Percentiles rank a stretch among this genome's conserved stretches.
These are phyloP conservation scores for Aspergillus puulaauensis DNA, from an alignment of 2,329 filamentous ascomycete genomes.

Conservation along the genomic window DNA sequence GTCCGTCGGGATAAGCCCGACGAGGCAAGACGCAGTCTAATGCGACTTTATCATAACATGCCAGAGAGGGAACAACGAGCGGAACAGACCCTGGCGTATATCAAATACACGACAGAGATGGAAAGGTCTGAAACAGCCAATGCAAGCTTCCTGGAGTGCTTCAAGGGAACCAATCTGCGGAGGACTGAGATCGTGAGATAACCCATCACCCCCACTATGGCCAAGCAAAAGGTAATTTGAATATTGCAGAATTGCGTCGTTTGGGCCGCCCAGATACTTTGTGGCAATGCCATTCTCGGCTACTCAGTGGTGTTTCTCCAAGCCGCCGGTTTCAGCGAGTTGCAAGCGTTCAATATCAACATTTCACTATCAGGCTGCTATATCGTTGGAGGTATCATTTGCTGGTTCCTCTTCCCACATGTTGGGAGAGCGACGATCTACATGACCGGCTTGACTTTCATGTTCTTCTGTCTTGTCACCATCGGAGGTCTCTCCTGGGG, in stretches of 20 bases:
- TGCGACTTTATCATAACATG: constrained; percentile 3
- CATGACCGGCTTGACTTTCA: constrained; percentile 39
- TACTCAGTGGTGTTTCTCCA: constrained; percentile 43
- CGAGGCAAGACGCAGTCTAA: background rate
- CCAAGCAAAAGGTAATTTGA: too few species aligned
- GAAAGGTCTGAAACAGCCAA: constrained; percentile 71
- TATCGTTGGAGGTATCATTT: constrained; percentile 41
- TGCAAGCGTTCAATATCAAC: constrained; percentile 41
- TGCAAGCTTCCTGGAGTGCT: constrained; percentile 75
- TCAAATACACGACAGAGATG: constrained; percentile 78
- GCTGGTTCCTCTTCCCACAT: constrained; percentile 43
- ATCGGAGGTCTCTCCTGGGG: constrained; percentile 35
- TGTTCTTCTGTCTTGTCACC: constrained; percentile 39
- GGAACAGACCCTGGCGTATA: constrained; percentile 77
- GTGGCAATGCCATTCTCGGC: constrained; percentile 37
- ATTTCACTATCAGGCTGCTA: constrained; percentile 44
- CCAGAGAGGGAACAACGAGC: constrained; percentile 9
- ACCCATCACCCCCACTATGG: background rate
- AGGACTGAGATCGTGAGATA: constrained; percentile 65
- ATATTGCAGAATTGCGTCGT: constrained; percentile 35
- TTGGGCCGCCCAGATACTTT: constrained; percentile 41
- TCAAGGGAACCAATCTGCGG: constrained; percentile 71
- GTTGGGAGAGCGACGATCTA: constrained; percentile 45
- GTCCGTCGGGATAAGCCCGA: constrained; percentile 9
- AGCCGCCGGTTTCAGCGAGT: constrained; percentile 37